These are phyloP conservation scores for Saccharata proteae DNA, from an alignment of 2,329 filamentous ascomycete species.

Conservation along the genomic window DNA sequence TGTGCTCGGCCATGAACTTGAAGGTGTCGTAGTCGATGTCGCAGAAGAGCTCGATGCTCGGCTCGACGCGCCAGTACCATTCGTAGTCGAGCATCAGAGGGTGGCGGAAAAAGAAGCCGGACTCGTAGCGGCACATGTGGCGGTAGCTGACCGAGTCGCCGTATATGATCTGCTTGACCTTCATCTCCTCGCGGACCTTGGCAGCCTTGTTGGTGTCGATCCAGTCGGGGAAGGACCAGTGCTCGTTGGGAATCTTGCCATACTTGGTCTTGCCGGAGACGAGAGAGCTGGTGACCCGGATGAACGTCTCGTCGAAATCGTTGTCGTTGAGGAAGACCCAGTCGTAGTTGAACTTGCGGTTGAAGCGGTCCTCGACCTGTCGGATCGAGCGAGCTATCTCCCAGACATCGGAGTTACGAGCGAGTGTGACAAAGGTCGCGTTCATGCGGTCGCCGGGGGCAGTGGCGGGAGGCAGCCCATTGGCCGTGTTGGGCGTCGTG, in stretches of 20 bases:
- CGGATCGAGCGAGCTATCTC: constrained; percentile 94
- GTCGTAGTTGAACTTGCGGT: constrained; percentile 91
- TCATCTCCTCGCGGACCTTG: constrained; percentile 90
- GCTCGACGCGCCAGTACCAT: constrained; percentile 99
- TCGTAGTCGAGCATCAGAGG: constrained; percentile 90
- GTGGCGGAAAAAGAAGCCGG: constrained; percentile 98
- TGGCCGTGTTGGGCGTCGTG: constrained; percentile 21
- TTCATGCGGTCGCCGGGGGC: constrained; percentile 71
- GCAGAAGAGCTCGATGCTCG: constrained; percentile 90
- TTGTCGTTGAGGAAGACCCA: constrained; percentile 99
- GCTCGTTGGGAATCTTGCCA: constrained; percentile 76
- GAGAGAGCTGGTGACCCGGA: constrained; percentile 75
- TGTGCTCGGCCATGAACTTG: constrained; percentile 88
- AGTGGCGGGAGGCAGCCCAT: constrained; percentile 28
- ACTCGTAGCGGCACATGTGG: constrained; percentile 99
- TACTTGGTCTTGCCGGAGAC: constrained; percentile 91
- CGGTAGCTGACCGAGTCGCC: constrained; percentile 94
- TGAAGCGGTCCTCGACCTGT: constrained; percentile 96
- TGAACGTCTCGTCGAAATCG: constrained; percentile 87
- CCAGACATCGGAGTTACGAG: constrained; percentile 88
- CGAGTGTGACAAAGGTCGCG: constrained; percentile 92
- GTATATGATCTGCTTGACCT: constrained; percentile 90
- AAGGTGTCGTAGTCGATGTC: constrained; percentile 94
- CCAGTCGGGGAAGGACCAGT: constrained; percentile 94
- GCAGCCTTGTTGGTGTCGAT: constrained; percentile 92